Evolutionary conservation across 2,329 filamentous ascomycete genomes (phyloP).

Genomic region (Diplodia corticola): DNA sequence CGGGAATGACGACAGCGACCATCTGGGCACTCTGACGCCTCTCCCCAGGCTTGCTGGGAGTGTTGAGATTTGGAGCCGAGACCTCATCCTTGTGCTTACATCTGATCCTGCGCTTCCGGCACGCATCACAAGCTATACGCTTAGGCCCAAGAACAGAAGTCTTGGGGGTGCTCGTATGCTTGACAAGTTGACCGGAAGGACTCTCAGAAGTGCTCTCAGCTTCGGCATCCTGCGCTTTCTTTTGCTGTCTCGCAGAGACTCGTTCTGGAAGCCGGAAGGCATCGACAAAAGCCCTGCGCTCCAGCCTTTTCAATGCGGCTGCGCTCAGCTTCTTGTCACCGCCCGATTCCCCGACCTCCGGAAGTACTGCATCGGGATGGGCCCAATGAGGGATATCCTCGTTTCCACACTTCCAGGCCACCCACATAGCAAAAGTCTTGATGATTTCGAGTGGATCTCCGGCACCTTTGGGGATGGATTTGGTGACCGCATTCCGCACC

Average conservation of each 20-base stretch:
- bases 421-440: constrained; percentile 63
- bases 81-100: constrained; percentile 64
- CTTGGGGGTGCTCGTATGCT: constrained; percentile 52
- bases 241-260: constrained; percentile 40
- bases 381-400: constrained; percentile 64
- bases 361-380: constrained; percentile 56
- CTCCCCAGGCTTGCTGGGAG: background rate
- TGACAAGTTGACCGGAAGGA: constrained; percentile 31
- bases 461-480: constrained; percentile 63
- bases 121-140: constrained; percentile 62
- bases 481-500: constrained; percentile 59
- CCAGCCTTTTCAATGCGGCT: constrained; percentile 56
- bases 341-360: constrained; percentile 36
- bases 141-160: constrained; percentile 62
- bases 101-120: constrained; percentile 61
- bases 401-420: constrained; percentile 67
- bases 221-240: constrained; percentile 27
- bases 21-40: constrained; percentile 19
- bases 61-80: constrained; percentile 23
- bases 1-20: constrained; percentile 20
- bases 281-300: constrained; percentile 53
- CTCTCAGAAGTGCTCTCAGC: background rate
- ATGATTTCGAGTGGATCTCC: constrained; percentile 62
- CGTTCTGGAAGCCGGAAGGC: constrained; percentile 46
- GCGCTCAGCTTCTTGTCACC: constrained; percentile 57